Evolutionary conservation across 1,139 yeast genomes (phyloP).

Genomic region (Kodamaea sp.): DNA sequence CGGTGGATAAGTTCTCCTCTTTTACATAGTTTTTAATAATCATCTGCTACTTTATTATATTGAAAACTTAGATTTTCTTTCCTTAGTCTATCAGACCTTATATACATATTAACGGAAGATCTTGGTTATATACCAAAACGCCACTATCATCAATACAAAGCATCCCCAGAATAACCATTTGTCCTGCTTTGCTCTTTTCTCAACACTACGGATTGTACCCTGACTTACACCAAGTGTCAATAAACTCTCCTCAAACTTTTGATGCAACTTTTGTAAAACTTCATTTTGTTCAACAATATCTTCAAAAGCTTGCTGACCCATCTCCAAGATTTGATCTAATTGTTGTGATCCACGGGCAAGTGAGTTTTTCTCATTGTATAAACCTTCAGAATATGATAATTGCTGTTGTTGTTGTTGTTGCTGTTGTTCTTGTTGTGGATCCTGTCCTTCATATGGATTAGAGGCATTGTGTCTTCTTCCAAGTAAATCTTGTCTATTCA

Average conservation of each 20-base stretch:
- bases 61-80: slow-evolving; percentile 9
- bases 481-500: slow-evolving; percentile 56
- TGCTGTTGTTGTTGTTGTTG: slow-evolving; percentile 25
- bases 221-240: slow-evolving; percentile 83
- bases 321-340: slow-evolving; percentile 82
- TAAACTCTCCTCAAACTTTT: slow-evolving; percentile 64
- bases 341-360: slow-evolving; percentile 73
- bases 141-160: slow-evolving; percentile 55
- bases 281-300: slow-evolving; percentile 85
- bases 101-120: slow-evolving; percentile 43
- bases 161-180: slow-evolving; percentile 85
- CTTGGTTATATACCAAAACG: slow-evolving; percentile 67
- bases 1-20: too few species aligned
- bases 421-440: slow-evolving; percentile 17
- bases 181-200: slow-evolving; percentile 83
- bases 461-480: slow-evolving; percentile 51
- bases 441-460: slow-evolving; percentile 58
- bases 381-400: slow-evolving; percentile 58
- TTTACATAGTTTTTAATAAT: too few species aligned
- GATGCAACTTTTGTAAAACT: slow-evolving; percentile 59
- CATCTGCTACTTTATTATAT: slow-evolving; percentile 14
- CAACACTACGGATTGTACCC: slow-evolving; percentile 78
- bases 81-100: slow-evolving; percentile 9
- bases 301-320: slow-evolving; percentile 83
- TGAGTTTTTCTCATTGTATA: slow-evolving; percentile 62